Evolutionary conservation across 2,329 filamentous ascomycete species (phyloP), one percentile per base, ranked within the genome.

Genomic region (Fusarium sp.): DNA sequence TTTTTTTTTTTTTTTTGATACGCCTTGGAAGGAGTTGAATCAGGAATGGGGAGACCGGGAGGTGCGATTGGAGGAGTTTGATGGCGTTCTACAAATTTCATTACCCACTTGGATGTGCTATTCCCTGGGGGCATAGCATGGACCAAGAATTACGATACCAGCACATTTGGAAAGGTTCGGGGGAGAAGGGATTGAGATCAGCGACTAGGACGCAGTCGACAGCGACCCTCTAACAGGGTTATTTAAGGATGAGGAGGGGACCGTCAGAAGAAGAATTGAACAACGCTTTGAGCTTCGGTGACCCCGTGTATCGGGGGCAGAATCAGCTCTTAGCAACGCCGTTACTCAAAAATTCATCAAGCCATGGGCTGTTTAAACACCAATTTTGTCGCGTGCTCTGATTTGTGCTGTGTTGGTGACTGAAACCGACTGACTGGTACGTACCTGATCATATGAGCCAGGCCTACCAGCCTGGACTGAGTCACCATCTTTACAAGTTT

Each of bases 111-210:
- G 75, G 67, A 63, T 58, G 56, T 65, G 65, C 67, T 61, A 43
- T 77, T 75, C 75, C 74, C 75, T 71, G 74, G 75, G 75, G 65
- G 75, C 38, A 70, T 43, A 73, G 73, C 64, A 65, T 67, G 43
- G 60, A 43, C 68, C 70, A 73, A 72, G 64, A 75, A 75, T 67
- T 66, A 74, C 75, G 76, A 78, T 78, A 78, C 76, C 76, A 78
- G 72, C 64, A 75, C 67, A 67, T 65, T 63, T 56, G 67, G 66
- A 72, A 58, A 63, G 63, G 66, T 50, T 57, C 23, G 67, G 59
- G 49, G 64, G 49, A 60, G 64, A 49, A 64, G 52, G 64, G 58
- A 59, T 54, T 56, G 62, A 53, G 71, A 77, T 60, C 62, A 69
- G 73, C 46, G 66, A 68, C 71, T 69, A 61, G 70, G 65, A 67